phyloP scores from a whole-genome alignment of 345 rosid species.

The Odontarrhena argentea region DNA sequence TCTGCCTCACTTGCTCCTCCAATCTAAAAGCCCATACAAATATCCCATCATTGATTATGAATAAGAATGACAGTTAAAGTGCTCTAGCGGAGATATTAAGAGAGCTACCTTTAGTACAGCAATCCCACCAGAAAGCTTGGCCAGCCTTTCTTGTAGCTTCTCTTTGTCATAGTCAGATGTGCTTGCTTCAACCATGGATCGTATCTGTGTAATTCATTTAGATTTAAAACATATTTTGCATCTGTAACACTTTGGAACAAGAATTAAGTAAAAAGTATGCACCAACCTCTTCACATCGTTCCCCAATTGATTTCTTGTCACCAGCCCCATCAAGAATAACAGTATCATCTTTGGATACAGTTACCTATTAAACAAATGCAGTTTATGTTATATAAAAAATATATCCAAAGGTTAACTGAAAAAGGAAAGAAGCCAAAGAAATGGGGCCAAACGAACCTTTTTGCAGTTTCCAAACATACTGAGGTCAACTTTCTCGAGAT shows the following conservation, averaged over 20 bases:
- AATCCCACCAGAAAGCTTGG: conserved; percentile 94
- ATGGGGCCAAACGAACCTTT: conserved; percentile 52
- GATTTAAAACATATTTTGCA: neutral
- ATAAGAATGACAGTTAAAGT: neutral
- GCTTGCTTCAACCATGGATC: conserved; percentile 71
- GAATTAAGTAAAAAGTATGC: conserved; percentile 8
- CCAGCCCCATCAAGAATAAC: conserved; percentile 97
- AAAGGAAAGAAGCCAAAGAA: conserved; percentile 1
- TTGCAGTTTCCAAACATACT: conserved; percentile 91
- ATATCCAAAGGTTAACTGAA: neutral
- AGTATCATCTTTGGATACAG: conserved; percentile 88
- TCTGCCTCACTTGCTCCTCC: conserved; percentile 99
- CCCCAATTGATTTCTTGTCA: conserved; percentile 81
- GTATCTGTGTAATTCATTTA: conserved; percentile 50
- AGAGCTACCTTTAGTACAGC: conserved; percentile 86
- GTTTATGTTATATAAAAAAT: conserved; percentile 9
- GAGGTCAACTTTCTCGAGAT: conserved; percentile 83
- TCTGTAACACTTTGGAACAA: neutral
- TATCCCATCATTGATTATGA: neutral
- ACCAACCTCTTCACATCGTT: conserved; percentile 86
- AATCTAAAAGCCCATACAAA: conserved; percentile 51
- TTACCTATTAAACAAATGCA: conserved; percentile 47
- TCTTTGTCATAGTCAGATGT: conserved; percentile 95
- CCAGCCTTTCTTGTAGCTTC: conserved; percentile 91
- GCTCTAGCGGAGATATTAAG: conserved; percentile 11